A percentile compares a stretch with the other conserved stretches of the same genome.
phyloP scores from a whole-genome alignment of 805 yeast genomes.

The Metschnikowia vanudenii region DNA sequence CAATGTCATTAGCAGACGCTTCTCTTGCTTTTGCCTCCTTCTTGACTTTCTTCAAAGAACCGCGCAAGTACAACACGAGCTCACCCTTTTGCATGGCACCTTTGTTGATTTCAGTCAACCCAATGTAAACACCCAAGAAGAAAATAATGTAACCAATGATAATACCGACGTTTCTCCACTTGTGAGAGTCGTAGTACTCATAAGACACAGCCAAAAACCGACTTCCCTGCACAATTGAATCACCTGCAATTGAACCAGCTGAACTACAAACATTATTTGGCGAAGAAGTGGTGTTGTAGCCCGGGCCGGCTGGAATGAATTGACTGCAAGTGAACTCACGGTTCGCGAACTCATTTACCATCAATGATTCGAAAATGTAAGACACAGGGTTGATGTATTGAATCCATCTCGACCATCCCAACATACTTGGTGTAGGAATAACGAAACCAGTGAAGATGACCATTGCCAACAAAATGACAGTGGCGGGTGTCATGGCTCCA shows the following conservation, averaged over 20 bases:
- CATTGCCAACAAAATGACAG: constrained; percentile 48
- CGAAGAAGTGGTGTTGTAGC: constrained; percentile 40
- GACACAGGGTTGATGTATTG: constrained; percentile 43
- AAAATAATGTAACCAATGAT: constrained; percentile 50
- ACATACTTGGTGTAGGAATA: constrained; percentile 41
- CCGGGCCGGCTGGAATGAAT: constrained; percentile 61
- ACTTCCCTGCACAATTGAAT: constrained; percentile 54
- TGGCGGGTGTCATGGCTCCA: constrained; percentile 46
- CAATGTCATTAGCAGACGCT: constrained; percentile 33
- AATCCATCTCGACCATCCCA: constrained; percentile 36
- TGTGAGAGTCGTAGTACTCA: constrained; percentile 53
- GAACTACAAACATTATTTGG: constrained; percentile 53
- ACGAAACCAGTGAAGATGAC: constrained; percentile 54
- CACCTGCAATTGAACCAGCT: constrained; percentile 61
- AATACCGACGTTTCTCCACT: constrained; percentile 82
- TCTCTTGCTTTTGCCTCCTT: constrained; percentile 28
- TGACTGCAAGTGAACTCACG: constrained; percentile 53
- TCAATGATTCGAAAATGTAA: constrained; percentile 51
- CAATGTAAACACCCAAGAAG: constrained; percentile 36
- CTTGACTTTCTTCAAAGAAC: constrained; percentile 46
- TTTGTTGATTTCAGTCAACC: constrained; percentile 43
- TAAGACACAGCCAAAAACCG: constrained; percentile 49
- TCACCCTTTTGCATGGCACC: constrained; percentile 48
- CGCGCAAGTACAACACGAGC: constrained; percentile 28
- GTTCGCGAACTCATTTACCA: constrained; percentile 64